phyloP scores from a whole-genome alignment of 768 basidiomycete species.

The Trametes cinnabarina region DNA sequence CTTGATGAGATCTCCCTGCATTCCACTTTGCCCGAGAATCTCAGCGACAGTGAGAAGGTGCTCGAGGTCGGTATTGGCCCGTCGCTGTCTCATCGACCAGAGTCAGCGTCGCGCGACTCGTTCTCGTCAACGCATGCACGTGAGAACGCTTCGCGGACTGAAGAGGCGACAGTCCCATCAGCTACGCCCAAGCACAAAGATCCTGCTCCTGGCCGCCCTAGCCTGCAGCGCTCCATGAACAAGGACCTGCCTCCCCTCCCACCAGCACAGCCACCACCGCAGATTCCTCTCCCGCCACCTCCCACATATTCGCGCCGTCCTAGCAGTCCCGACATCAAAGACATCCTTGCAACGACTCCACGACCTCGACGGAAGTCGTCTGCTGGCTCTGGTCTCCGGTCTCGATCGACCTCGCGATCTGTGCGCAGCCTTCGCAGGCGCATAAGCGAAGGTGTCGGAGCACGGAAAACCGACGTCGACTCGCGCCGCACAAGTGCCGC shows the following conservation, averaged over 20 bases:
- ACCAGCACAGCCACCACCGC: conserved; percentile 10
- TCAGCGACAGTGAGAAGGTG: conserved; percentile 24
- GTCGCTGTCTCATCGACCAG: conserved; percentile 12
- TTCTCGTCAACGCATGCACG: conserved; percentile 32
- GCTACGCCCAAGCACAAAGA: conserved; percentile 6
- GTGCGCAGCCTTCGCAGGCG: conserved; percentile 22
- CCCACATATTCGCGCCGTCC: conserved; percentile 2
- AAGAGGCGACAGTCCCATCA: conserved; percentile 20
- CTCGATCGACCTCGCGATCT: conserved; percentile 24
- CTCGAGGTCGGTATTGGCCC: conserved; percentile 17
- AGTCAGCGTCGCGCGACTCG: conserved; percentile 22
- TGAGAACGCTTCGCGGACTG: conserved; percentile 30
- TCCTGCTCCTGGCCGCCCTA: not conserved
- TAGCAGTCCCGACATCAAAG: conserved; percentile 34
- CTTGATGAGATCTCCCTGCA: conserved; percentile 28
- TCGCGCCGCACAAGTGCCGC: conserved; percentile 12
- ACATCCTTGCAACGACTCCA: conserved; percentile 33
- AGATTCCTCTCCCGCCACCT: not conserved
- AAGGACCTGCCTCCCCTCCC: conserved; percentile 29
- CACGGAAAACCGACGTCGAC: not conserved
- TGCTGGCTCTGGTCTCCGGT: conserved; percentile 18
- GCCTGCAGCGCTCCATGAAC: conserved; percentile 13
- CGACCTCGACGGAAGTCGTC: conserved; percentile 30
- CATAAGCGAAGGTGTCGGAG: conserved; percentile 19
- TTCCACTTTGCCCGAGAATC: conserved; percentile 17